Conservation (phyloP, 2,329 filamentous ascomycete genomes). For the Alternaria brassicae region DNA sequence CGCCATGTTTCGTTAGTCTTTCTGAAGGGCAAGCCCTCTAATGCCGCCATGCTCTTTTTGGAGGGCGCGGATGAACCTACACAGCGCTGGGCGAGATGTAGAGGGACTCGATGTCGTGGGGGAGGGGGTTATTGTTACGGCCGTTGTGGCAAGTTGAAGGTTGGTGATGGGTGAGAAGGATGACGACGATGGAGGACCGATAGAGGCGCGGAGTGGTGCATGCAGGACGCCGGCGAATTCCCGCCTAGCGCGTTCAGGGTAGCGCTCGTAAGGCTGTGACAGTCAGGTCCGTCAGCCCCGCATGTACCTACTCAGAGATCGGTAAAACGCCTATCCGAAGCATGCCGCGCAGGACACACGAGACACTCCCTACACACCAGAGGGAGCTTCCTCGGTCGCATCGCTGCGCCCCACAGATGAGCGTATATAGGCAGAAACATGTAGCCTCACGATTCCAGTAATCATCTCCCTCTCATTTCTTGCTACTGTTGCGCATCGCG, state of each 20-base stretch:
- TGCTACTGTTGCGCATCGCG: neutral
- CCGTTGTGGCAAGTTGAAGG: conserved; percentile 9
- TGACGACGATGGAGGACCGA: conserved; percentile 17
- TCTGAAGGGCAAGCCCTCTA: conserved; percentile 40
- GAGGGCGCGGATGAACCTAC: conserved; percentile 42
- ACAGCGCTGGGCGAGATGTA: conserved; percentile 37
- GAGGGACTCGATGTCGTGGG: conserved; percentile 10
- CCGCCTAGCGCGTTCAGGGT: conserved; percentile 12
- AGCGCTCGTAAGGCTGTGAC: conserved; percentile 1
- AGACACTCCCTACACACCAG: conserved; percentile 11
- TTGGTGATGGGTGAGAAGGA: conserved; percentile 12
- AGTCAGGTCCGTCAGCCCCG: conserved; percentile 18
- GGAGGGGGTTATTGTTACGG: conserved; percentile 7
- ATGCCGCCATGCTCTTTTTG: conserved; percentile 33
- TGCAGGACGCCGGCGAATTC: conserved; percentile 9
- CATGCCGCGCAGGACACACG: conserved; percentile 13
- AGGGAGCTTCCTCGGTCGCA: conserved; percentile 3
- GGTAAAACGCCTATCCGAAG: conserved; percentile 18
- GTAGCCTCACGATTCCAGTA: conserved; percentile 12
- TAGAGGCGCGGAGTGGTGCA: conserved; percentile 18
- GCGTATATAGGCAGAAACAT: conserved; percentile 14
- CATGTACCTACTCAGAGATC: conserved; percentile 16
- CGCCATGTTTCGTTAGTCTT: conserved; percentile 39
- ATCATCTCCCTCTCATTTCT: conserved; percentile 1
- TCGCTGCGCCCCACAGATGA: conserved; percentile 3